Evolutionary conservation across 2,329 filamentous ascomycete genomes (phyloP).

Genomic region (Aurifilum marmelostoma): DNA sequence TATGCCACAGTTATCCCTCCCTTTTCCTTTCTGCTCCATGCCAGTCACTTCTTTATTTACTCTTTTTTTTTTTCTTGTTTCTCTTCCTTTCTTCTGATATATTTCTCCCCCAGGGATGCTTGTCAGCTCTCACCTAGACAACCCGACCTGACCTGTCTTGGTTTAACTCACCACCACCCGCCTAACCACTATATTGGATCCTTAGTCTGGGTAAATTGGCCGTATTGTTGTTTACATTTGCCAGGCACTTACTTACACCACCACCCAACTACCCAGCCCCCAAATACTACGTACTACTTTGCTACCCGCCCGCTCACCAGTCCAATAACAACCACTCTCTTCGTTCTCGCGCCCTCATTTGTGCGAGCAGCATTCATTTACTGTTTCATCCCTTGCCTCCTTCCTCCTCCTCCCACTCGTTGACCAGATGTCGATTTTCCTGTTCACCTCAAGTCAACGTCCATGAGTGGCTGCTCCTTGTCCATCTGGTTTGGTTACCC

Average conservation of each 20-base stretch:
- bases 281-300: background rate
- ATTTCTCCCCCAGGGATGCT: background rate
- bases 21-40: background rate
- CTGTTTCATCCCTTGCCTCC: background rate
- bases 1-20: background rate
- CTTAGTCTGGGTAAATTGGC: background rate
- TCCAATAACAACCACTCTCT: background rate
- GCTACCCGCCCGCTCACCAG: background rate
- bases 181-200: background rate
- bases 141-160: background rate
- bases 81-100: too few species aligned
- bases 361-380: background rate
- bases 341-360: constrained; percentile 5
- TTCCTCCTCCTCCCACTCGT: background rate
- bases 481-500: background rate
- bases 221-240: background rate
- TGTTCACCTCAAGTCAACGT: constrained; percentile 6
- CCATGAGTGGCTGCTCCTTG: constrained; percentile 20
- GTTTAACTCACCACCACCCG: background rate
- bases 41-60: background rate
- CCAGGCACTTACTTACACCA: constrained; percentile 1
- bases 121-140: background rate
- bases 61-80: background rate
- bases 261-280: background rate
- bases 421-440: constrained; percentile 15